A percentile compares a stretch with the other conserved stretches of the same genome.
Evolutionary conservation across 176 grass and related monocot species (phyloP).

Genomic region (Aegilops longissima): DNA sequence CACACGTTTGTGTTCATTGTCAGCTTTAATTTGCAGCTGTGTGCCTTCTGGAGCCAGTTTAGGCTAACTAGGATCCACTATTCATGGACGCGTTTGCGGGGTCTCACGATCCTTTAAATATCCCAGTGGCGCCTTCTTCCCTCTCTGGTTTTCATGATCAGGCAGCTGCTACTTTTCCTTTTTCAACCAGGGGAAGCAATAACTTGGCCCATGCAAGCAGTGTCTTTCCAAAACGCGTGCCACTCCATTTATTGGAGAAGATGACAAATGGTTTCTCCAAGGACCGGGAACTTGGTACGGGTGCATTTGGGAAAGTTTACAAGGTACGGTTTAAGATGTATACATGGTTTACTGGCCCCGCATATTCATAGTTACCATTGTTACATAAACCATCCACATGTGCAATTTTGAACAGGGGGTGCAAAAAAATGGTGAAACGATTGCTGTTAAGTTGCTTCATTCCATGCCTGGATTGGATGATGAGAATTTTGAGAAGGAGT

Average conservation of each 20-base stretch:
- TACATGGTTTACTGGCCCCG: background rate
- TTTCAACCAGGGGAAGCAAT: background rate
- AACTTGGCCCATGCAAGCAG: background rate
- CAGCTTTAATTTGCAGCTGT: background rate
- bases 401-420: background rate
- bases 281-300: background rate
- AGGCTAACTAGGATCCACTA: too few species aligned
- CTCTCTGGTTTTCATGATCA: background rate
- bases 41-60: too few species aligned
- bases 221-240: background rate
- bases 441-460: background rate
- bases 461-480: background rate
- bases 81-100: background rate
- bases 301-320: background rate
- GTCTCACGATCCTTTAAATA: background rate
- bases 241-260: background rate
- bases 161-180: background rate
- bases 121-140: background rate
- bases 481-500: background rate
- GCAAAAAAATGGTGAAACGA: background rate
- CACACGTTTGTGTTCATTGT: background rate
- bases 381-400: background rate
- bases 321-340: background rate
- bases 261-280: background rate
- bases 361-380: background rate